Conservation (phyloP, 768 basidiomycete species). For the Cystobasidium onofrii region DNA sequence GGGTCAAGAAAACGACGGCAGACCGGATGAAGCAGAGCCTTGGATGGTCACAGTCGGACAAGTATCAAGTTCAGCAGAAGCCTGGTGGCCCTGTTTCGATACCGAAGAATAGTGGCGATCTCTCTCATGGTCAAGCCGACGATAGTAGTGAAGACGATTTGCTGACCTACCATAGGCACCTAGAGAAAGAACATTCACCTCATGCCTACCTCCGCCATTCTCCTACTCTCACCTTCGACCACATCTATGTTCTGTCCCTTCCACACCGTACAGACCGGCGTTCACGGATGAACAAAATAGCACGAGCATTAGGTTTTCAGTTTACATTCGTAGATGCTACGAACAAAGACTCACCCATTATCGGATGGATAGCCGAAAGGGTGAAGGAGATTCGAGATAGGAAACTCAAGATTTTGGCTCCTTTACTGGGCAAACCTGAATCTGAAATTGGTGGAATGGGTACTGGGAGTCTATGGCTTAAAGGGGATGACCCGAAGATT, state of each 20-base stretch:
- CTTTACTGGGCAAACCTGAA: constrained; percentile 1
- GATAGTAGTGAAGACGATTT: background rate
- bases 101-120: too few relatives aligned
- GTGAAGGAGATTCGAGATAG: constrained; percentile 34
- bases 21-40: constrained; percentile 10
- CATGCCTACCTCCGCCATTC: constrained; percentile 39
- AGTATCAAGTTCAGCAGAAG: background rate
- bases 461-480: constrained; percentile 29
- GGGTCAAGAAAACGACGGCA: constrained; percentile 10
- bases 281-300: constrained; percentile 40
- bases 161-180: constrained; percentile 16
- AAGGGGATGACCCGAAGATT: constrained; percentile 1
- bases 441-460: constrained; percentile 32
- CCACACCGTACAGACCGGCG: constrained; percentile 39
- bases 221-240: constrained; percentile 40
- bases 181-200: constrained; percentile 30
- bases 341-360: constrained; percentile 37
- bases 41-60: background rate
- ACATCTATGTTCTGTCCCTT: constrained; percentile 42
- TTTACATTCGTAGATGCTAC: constrained; percentile 43
- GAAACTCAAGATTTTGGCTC: constrained; percentile 26
- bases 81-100: background rate
- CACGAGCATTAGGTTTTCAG: constrained; percentile 38
- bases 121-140: too few relatives aligned
- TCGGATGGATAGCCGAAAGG: constrained; percentile 42